Evolutionary conservation across 1,139 yeast species (phyloP).

Genomic region (Taiozyma sp.): DNA sequence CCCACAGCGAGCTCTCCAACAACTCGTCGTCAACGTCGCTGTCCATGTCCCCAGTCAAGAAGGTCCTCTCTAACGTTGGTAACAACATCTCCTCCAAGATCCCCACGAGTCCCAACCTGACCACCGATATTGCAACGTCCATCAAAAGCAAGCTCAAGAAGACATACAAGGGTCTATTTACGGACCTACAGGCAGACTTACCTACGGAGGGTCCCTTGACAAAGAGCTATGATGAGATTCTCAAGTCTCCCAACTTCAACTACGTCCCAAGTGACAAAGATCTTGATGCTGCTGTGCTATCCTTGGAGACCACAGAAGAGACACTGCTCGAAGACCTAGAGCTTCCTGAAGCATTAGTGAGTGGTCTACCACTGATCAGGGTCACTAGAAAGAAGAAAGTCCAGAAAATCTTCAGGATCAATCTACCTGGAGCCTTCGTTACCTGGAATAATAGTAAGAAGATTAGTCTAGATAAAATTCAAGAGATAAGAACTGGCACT

Average conservation of each 20-base stretch:
- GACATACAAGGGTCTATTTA: slow-evolving; percentile 11
- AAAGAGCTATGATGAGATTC: slow-evolving; percentile 14
- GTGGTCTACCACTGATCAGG: slow-evolving; percentile 45
- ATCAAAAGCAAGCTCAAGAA: slow-evolving; percentile 12
- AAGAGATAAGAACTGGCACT: slow-evolving; percentile 58
- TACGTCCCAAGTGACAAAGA: slow-evolving; percentile 1
- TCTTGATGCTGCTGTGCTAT: background rate
- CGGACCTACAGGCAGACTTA: background rate
- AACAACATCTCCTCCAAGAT: background rate
- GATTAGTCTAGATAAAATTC: slow-evolving; percentile 67
- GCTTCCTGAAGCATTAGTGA: slow-evolving; percentile 30
- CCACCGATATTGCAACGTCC: slow-evolving; percentile 6
- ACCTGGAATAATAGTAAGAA: slow-evolving; percentile 49
- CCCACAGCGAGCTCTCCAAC: slow-evolving; percentile 4
- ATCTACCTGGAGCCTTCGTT: slow-evolving; percentile 39
- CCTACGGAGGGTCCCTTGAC: slow-evolving; percentile 24
- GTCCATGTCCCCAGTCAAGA: slow-evolving; percentile 7
- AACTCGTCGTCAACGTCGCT: slow-evolving; percentile 6
- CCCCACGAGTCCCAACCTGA: background rate
- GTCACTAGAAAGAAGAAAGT: slow-evolving; percentile 68
- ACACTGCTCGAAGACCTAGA: slow-evolving; percentile 17
- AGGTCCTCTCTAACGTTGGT: slow-evolving; percentile 1
- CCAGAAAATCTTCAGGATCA: slow-evolving; percentile 42
- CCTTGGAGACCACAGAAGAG: slow-evolving; percentile 6
- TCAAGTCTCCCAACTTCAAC: slow-evolving; percentile 7